Base-by-base conservation (phyloP, 2,329 filamentous ascomycete genomes). In the Phoma sp. region DNA sequence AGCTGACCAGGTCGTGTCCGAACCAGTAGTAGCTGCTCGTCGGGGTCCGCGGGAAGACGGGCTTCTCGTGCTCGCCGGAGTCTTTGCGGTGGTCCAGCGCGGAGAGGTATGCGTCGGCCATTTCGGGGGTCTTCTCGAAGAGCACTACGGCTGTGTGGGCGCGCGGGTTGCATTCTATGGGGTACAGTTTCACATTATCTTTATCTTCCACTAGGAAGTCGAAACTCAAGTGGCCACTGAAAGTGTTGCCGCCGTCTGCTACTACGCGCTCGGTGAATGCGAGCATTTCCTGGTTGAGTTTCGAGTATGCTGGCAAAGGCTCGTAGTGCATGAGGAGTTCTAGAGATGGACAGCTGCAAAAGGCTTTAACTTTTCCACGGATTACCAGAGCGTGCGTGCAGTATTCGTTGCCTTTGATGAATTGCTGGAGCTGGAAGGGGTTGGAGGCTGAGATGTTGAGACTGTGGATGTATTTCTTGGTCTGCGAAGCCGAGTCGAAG, bases 151-250 rank as follows among this genome's bases (percentile, higher is more conserved):
- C 88, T 0, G 88, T 91, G 63, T 91, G 88, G 0, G 84, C 85
- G 13, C 88, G 78, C 0, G 88, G 88, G 51, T 90, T 91, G 66
- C 88, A 90, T 67, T 90, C 88, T 52, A 91, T 90, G 0, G 87
- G 86, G 60, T 85, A 88, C 1, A 90, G 69, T 25, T 63, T 67
- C 12, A 77, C 64, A 61, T 73, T 62, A 13, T 65, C 50, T 31
- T 63, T 55, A 25, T 65, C 48, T 43, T 85, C 81, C 2, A 89
- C 82, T 61, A 92, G 76, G 58, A 93, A 88, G 69, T 91, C 87
- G 49, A 93, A 88, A 17, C 84, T 88, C 29, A 92, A 71, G 68
- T 93, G 90, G 0, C 90, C 90, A 0, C 88, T 91, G 65, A 90
- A 77, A 3, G 69, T 64, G 13, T 72, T 48, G 1, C 82, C 81